Base-by-base conservation (phyloP, 371 early-diverging fungal species). In the Aphelidium insulamus region DNA sequence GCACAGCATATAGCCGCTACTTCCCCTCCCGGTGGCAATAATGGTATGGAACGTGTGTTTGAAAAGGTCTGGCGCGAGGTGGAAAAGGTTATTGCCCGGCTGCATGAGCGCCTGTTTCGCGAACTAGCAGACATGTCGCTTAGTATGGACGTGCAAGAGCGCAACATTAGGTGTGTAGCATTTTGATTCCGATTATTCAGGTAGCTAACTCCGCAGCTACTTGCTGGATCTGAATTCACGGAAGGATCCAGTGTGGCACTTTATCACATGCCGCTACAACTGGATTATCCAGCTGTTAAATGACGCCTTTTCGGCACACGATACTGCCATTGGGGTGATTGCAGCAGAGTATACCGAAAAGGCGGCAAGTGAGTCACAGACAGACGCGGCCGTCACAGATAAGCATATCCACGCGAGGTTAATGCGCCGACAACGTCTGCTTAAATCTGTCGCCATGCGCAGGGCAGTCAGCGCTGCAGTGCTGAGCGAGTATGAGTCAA, bases 51-150 rank as follows among this genome's bases (percentile, higher is more conserved):
- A n/a, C n/a, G n/a, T n/a, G 83, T 94, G 18, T 86, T 94, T 57
- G 87, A 83, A 28, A 73, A 77, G 38, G 79, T 94, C 16, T 94
- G 95, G 95, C 53, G 52, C 0, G 87, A 88, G 45, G 88, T 87
- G 12, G 76, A 74, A 35, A 62, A 71, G 23, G 80, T 83, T 40
- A 72, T 87, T 2, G 63, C 57, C 2, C 62, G 63, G 28, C 49
- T 87, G 5, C 61, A 74, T 25, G 62, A 61, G 16, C 62, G 72
- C 11, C 48, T 94, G 36, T 69, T 77, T 28, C 48, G 57, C 30
- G 70, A 77, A 49, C 46, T 94, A 38, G 64, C 64, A 3, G 76
- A 83, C 38, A 67, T 77, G 7, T 75, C 72, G 65, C 45, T 68
- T 18, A 60, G 81, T 11, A 63, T 87, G 55, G 87, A 87, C 20